Evolutionary conservation across 768 basidiomycete species (phyloP).

Genomic region (Suillus discolor): DNA sequence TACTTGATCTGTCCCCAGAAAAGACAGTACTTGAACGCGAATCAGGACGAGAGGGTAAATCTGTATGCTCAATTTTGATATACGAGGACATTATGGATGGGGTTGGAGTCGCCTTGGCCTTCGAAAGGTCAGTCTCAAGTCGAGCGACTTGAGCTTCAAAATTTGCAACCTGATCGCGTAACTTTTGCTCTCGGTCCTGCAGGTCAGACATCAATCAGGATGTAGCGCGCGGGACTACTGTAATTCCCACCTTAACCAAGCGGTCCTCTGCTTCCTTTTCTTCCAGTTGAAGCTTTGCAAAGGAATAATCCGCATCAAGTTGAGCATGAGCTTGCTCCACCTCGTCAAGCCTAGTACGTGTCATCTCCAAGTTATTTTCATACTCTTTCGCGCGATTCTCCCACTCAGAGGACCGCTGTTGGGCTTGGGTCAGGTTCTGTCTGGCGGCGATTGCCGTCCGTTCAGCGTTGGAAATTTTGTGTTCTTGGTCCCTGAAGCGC

Average conservation of each 20-base stretch:
- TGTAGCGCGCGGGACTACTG: neutral
- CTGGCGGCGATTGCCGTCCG: slow-evolving; percentile 56
- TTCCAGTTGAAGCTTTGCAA: slow-evolving; percentile 71
- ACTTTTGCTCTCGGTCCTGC: slow-evolving; percentile 72
- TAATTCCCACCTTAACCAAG: slow-evolving; percentile 55
- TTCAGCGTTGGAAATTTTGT: slow-evolving; percentile 60
- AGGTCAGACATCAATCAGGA: slow-evolving; percentile 9
- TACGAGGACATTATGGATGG: slow-evolving; percentile 40
- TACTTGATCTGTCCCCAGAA: slow-evolving; percentile 49
- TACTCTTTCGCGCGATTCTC: slow-evolving; percentile 75
- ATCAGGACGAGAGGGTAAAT: slow-evolving; percentile 64
- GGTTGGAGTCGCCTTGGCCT: slow-evolving; percentile 37
- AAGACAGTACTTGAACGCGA: slow-evolving; percentile 73
- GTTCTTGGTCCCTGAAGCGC: slow-evolving; percentile 73
- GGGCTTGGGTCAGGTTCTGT: slow-evolving; percentile 68
- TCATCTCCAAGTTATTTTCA: slow-evolving; percentile 63
- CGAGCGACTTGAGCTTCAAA: slow-evolving; percentile 63
- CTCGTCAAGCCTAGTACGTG: slow-evolving; percentile 64
- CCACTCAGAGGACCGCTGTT: slow-evolving; percentile 82
- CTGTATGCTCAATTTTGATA: slow-evolving; percentile 39
- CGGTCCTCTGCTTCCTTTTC: slow-evolving; percentile 75
- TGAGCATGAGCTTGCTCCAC: slow-evolving; percentile 65
- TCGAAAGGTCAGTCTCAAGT: slow-evolving; percentile 60
- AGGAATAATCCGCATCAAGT: slow-evolving; percentile 69
- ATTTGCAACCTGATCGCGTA: slow-evolving; percentile 64